Evolutionary conservation across 148 eudicot genomes (phyloP).

Genomic region (Spergularia bocconei): DNA sequence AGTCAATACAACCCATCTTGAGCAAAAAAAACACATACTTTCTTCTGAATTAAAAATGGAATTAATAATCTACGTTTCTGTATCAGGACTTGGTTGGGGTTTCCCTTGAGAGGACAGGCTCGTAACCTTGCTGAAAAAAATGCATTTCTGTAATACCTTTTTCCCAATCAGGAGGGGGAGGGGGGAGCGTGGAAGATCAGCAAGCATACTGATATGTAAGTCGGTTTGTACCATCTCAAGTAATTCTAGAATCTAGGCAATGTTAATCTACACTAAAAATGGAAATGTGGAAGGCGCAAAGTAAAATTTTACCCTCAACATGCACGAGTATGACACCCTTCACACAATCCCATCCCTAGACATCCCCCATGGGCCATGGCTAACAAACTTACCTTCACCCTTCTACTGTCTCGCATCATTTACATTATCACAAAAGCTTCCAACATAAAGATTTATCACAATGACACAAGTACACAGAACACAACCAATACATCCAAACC

Average conservation of each 20-base stretch:
- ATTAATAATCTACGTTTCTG: not conserved
- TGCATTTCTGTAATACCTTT: too few species aligned
- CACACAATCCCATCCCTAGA: not conserved
- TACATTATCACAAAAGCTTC: not conserved
- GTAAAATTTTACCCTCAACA: not conserved
- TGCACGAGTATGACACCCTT: not conserved
- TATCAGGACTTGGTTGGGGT: too few species aligned
- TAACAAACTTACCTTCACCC: not conserved
- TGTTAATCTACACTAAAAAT: not conserved
- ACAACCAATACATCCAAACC: not conserved
- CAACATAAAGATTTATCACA: not conserved
- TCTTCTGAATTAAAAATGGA: not conserved
- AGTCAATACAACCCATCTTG: conserved; percentile 5
- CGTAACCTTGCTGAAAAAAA: too few species aligned
- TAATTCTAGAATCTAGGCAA: too few species aligned
- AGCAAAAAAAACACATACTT: not conserved
- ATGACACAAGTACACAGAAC: not conserved
- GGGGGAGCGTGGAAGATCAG: too few species aligned
- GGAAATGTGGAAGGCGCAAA: not conserved
- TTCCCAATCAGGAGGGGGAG: too few species aligned
- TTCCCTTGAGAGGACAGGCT: too few species aligned
- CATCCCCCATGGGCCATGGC: not conserved
- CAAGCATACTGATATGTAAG: too few species aligned
- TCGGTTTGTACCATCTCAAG: too few species aligned
- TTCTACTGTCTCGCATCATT: not conserved